phyloP scores from a whole-genome alignment of 768 basidiomycete species.

The Neoboletus brunneissimus region DNA sequence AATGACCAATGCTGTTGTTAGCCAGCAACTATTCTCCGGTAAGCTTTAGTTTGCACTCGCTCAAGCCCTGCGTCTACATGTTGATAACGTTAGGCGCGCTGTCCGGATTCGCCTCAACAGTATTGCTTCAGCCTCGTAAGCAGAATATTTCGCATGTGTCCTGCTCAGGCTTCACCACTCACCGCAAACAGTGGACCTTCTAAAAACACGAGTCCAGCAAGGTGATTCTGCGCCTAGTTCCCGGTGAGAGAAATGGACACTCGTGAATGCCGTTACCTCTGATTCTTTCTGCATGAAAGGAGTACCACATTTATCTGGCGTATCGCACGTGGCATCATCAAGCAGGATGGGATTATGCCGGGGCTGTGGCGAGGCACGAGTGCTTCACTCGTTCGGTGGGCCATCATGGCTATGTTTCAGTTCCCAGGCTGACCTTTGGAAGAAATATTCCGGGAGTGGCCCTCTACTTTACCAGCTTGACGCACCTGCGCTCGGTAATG shows the following conservation, averaged over 20 bases:
- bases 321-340: conserved; percentile 56
- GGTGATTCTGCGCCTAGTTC: conserved; percentile 48
- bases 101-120: conserved; percentile 74
- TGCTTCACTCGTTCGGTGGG: conserved; percentile 72
- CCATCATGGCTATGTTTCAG: not conserved
- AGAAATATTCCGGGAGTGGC: conserved; percentile 95
- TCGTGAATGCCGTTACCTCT: not conserved
- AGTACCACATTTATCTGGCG: conserved; percentile 44
- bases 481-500: conserved; percentile 75
- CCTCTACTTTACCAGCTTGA: conserved; percentile 85
- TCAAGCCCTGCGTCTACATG: not conserved
- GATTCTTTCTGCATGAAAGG: conserved; percentile 16
- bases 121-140: conserved; percentile 76
- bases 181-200: conserved; percentile 63
- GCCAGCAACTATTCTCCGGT: conserved; percentile 33
- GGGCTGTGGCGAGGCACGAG: conserved; percentile 90
- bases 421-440: conserved; percentile 2
- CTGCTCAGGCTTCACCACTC: not conserved
- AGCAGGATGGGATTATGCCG: conserved; percentile 55
- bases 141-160: not conserved
- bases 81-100: conserved; percentile 52
- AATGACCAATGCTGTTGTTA: conserved; percentile 26
- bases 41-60: not conserved
- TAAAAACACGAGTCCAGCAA: conserved; percentile 92
- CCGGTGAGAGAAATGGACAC: conserved; percentile 33